Percentiles rank a stretch among this genome's conserved stretches.
phyloP scores from a whole-genome alignment of 2,329 filamentous ascomycete species.

The Didymella lethalis region DNA sequence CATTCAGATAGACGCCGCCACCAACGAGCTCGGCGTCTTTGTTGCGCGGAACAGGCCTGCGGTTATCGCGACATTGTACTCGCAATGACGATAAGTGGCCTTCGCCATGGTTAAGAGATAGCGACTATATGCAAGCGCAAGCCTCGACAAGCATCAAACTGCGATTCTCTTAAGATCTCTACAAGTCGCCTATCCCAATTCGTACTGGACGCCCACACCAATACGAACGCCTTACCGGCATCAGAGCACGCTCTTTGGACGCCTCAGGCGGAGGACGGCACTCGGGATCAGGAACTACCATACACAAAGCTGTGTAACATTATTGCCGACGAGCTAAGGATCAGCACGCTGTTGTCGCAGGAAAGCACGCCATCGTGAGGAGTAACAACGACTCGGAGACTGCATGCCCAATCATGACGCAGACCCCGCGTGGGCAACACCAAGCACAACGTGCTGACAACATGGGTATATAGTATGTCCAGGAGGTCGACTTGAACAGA shows the following conservation, averaged over 20 bases:
- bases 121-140: constrained; percentile 1
- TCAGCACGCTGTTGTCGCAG: constrained; percentile 18
- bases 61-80: constrained; percentile 24
- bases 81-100: constrained; percentile 24
- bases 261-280: constrained; percentile 4
- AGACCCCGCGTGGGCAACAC: constrained; percentile 16
- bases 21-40: constrained; percentile 8
- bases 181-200: background rate
- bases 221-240: constrained; percentile 1
- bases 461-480: background rate
- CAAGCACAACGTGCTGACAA: constrained; percentile 1
- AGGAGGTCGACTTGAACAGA: too few relatives aligned
- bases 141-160: constrained; percentile 12
- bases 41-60: background rate
- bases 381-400: constrained; percentile 13
- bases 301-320: background rate
- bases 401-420: constrained; percentile 17
- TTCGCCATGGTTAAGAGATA: constrained; percentile 7
- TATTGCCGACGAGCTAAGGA: constrained; percentile 12
- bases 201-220: background rate
- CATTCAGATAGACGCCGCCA: background rate
- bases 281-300: background rate
- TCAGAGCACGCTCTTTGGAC: constrained; percentile 10
- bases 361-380: constrained; percentile 35
- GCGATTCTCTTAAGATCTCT: background rate